Evolutionary conservation across 805 yeast species (phyloP).

Genomic region (Candida tammaniensis): DNA sequence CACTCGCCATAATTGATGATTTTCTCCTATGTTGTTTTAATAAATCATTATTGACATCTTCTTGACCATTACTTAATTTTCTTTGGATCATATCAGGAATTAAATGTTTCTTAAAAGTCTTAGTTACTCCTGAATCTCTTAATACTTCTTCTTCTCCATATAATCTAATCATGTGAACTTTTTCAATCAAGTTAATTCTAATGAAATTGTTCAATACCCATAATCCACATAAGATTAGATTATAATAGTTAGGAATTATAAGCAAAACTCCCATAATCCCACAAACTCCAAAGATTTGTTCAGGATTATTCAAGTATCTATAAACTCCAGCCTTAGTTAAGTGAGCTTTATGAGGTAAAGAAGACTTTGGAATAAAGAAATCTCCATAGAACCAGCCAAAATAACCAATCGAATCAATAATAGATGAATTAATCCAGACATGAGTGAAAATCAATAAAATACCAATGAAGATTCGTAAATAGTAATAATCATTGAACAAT

Average conservation of each 20-base stretch:
- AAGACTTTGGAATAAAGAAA: conserved; percentile 61
- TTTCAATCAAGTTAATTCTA: conserved; percentile 72
- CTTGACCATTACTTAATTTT: conserved; percentile 21
- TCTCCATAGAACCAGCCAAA: conserved; percentile 93
- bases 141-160: conserved; percentile 65
- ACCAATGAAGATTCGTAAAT: conserved; percentile 59
- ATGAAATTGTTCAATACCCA: conserved; percentile 68
- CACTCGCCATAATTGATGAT: conserved; percentile 28
- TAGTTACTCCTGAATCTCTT: conserved; percentile 51
- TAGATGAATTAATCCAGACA: conserved; percentile 65
- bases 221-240: conserved; percentile 47
- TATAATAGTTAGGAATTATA: conserved; percentile 50
- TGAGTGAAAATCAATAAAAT: conserved; percentile 55
- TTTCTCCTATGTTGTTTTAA: conserved; percentile 16
- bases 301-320: conserved; percentile 80
- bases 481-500: conserved; percentile 37
- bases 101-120: conserved; percentile 40
- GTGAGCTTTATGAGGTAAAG: conserved; percentile 39
- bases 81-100: conserved; percentile 38
- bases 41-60: conserved; percentile 7
- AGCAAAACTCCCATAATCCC: conserved; percentile 78
- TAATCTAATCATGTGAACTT: conserved; percentile 71
- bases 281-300: conserved; percentile 71
- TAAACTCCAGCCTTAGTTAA: conserved; percentile 79
- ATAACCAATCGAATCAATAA: conserved; percentile 68